Base-by-base conservation (phyloP, 2,329 filamentous ascomycete genomes). In the Colletotrichum lindemuthianum region DNA sequence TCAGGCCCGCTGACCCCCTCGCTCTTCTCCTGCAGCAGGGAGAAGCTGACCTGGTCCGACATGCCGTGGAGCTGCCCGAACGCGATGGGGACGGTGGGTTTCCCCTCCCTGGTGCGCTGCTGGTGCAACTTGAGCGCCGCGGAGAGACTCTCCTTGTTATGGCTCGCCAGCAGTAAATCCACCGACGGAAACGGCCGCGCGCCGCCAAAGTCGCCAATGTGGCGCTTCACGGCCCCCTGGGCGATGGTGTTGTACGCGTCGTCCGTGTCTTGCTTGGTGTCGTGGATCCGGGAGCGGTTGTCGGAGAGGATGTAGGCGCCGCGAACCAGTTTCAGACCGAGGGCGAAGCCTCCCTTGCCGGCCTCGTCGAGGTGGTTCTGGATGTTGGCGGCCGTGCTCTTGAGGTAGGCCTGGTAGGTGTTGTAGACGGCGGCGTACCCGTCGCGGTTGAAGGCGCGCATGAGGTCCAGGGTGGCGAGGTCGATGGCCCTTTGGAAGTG, bases 391-490 rank as follows among this genome's bases (percentile, higher is more conserved):
- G 79, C 72, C 1, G 81, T 83, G 54, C 74, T 74, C 71, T 84
- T 83, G 15, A 88, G 78, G 69, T 88, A 88, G 52, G 80, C 82
- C 66, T 88, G 86, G 73, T 87, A 87, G 1, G 85, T 86, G 69
- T 81, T 86, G 70, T 77, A 80, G 12, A 80, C 69, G n/a, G 76
- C 69, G 8, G 70, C 78, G 3, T 69, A 63, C 8, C 73, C 72
- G 11, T 78, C 71, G 0, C 72, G 74, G 70, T 83, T 83, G 72
- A 73, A 79, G 61, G 72, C 72, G 47, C 72, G 71, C 73, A 78
- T 78, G 11, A 79, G 65, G 13, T 77, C 71, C 12, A 80, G 67
- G 2, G 74, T 74, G 5, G 73, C 67, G 3, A 66, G 54, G 44
- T 72, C 70, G 39, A 80, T 79, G 9, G 78, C 79, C 16, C 69